Conservation (phyloP, 768 basidiomycete species). For the Podaxis sp. region DNA sequence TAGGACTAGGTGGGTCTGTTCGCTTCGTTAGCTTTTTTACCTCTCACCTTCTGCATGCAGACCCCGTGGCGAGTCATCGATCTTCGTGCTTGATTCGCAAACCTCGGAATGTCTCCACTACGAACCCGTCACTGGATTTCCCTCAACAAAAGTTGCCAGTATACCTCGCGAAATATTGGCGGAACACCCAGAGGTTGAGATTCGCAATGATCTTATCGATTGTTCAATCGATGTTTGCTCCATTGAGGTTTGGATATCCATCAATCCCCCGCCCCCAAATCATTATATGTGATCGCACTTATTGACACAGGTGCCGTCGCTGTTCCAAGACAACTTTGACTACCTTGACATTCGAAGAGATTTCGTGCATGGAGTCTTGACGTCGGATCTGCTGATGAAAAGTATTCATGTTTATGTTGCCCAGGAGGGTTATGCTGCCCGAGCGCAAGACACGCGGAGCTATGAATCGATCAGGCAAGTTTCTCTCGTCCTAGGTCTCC, state of each 20-base stretch:
- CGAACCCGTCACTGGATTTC: conserved; percentile 69
- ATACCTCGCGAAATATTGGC: conserved; percentile 78
- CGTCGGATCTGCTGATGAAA: conserved; percentile 92
- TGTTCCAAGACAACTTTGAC: conserved; percentile 99
- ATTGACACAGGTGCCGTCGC: conserved; percentile 70
- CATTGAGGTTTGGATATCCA: conserved; percentile 61
- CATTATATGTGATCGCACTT: background rate
- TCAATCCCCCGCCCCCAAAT: background rate
- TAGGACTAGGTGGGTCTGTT: conserved; percentile 57
- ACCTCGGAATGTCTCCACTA: conserved; percentile 85
- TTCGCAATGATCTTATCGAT: conserved; percentile 85
- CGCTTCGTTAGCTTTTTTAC: background rate
- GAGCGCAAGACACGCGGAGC: conserved; percentile 88
- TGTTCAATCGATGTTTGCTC: conserved; percentile 92
- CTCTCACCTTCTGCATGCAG: conserved; percentile 30
- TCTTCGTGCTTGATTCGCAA: conserved; percentile 73
- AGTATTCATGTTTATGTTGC: conserved; percentile 90
- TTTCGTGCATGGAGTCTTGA: conserved; percentile 92
- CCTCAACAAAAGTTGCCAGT: conserved; percentile 51
- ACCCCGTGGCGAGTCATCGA: conserved; percentile 65
- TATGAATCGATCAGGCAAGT: conserved; percentile 84
- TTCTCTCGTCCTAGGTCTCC: background rate
- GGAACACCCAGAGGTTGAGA: conserved; percentile 75
- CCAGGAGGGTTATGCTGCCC: conserved; percentile 86
- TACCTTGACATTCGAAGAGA: conserved; percentile 88